A percentile compares a stretch with the other conserved stretches of the same genome.
These are phyloP conservation scores for Thermochaetoides thermophila DNA, from an alignment of 495 filamentous ascomycete species.

Conservation along the genomic window DNA sequence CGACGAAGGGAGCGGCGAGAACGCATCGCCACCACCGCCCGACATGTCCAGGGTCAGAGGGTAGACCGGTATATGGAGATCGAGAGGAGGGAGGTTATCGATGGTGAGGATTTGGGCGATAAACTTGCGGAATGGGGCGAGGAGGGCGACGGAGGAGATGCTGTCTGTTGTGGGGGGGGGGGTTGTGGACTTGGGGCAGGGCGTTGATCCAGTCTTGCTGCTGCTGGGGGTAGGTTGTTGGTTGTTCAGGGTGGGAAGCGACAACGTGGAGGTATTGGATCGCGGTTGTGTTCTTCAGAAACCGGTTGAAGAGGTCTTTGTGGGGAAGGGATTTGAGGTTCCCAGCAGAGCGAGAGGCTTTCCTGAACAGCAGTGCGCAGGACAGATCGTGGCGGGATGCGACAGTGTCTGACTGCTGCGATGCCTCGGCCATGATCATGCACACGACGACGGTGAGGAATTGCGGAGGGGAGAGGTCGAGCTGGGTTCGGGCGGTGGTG, in stretches of 20 bases:
- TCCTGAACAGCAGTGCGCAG: too few species aligned
- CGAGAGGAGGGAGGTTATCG: not conserved
- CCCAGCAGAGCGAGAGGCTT: too few species aligned
- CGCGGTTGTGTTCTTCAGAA: not conserved
- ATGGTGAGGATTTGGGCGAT: not conserved
- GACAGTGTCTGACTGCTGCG: not conserved
- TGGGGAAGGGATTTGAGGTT: not conserved
- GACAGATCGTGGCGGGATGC: not conserved
- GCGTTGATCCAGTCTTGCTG: not conserved
- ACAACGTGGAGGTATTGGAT: too few species aligned
- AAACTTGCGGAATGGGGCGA: not conserved
- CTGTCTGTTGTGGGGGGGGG: too few species aligned
- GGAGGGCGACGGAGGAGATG: too few species aligned
- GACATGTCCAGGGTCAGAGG: not conserved
- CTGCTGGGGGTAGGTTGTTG: not conserved
- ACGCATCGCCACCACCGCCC: not conserved
- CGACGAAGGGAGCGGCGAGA: not conserved
- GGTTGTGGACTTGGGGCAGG: too few species aligned
- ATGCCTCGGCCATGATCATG: conserved; percentile 9
- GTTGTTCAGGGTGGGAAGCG: not conserved
- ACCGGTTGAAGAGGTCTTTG: not conserved
- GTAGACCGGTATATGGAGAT: not conserved
- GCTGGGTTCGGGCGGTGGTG: not conserved
- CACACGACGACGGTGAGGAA: conserved; percentile 8
- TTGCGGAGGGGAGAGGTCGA: conserved; percentile 10